Conservation (phyloP, 805 yeast genomes). For the Kluyveromyces siamensis region DNA sequence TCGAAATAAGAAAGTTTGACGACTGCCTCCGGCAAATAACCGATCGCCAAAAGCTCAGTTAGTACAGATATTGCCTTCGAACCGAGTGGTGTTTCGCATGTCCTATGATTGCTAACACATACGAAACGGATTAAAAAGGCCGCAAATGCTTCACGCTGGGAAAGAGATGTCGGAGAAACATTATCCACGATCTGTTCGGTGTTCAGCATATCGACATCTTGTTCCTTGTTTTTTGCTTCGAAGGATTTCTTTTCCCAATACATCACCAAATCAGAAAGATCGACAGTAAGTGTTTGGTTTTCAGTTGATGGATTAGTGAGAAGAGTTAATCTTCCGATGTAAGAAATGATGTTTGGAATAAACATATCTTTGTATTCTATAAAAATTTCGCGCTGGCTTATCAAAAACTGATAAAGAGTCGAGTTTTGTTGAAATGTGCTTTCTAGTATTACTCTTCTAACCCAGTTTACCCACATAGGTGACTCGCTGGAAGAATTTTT, state of each 20-base stretch:
- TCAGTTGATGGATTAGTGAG: constrained; percentile 70
- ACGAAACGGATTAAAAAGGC: constrained; percentile 82
- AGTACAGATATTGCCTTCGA: constrained; percentile 73
- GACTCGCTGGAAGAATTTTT: constrained; percentile 37
- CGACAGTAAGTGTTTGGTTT: constrained; percentile 79
- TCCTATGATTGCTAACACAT: constrained; percentile 77
- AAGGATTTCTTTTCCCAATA: constrained; percentile 68
- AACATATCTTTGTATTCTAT: constrained; percentile 83
- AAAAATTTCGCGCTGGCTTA: constrained; percentile 76
- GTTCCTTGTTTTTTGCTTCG: constrained; percentile 11
- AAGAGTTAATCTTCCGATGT: constrained; percentile 84
- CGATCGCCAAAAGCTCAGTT: constrained; percentile 60
- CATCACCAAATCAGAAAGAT: constrained; percentile 74
- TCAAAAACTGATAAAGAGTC: constrained; percentile 81
- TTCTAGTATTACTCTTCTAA: constrained; percentile 83
- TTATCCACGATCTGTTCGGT: background rate
- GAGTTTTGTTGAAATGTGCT: constrained; percentile 81
- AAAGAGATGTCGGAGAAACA: constrained; percentile 47
- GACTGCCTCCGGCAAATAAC: constrained; percentile 81
- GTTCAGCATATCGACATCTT: constrained; percentile 18
- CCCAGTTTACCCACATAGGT: constrained; percentile 83
- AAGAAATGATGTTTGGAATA: constrained; percentile 78
- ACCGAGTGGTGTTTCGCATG: constrained; percentile 76
- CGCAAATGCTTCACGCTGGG: constrained; percentile 81
- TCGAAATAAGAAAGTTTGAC: constrained; percentile 84